Evolutionary conservation across 2,329 filamentous ascomycete species (phyloP), one percentile per base, ranked within the genome.

Genomic region (Paecilomyces sp.): DNA sequence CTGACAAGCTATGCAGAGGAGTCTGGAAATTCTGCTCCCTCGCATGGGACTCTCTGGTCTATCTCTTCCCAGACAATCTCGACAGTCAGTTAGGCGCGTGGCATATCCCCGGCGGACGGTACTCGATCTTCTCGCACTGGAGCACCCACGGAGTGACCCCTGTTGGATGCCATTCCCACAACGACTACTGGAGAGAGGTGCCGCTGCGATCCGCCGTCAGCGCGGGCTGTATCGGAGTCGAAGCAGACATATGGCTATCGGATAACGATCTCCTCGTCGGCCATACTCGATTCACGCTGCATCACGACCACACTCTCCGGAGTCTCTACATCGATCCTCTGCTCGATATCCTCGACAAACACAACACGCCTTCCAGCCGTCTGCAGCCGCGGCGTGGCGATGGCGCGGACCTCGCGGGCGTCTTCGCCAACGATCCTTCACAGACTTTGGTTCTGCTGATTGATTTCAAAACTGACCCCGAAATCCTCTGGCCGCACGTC

Each of bases 301-400:
- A 81, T 6, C 57, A 31, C 18, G 51, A 58, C 33, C 61, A 56
- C 36, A 60, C 61, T 11, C 57, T 62, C 9, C 31, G 34, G 65
- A 80, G 78, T 3, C 79, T 91, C 11, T 91, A 91, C 67, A 74
- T 91, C 53, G 77, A 86, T 33, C 88, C 88, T 0, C 69, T 91
- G 0, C 73, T 87, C 18, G 74, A 83, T 1, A 76, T 89, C 3
- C 78, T 91, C 0, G 73, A 83, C 33, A 70, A 68, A 33, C 79
- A 82, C 60, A 86, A 85, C 63, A 34, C 63, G 11, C 78, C 75
- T 3, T 69, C 65, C 1, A 57, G 22, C 25, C 41, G 41, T 18
- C n/a, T 47, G 41, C 41, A 47, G 41, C 41, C 41, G 41, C 41
- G 41, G 18, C 41, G 6, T 1, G 41, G 41, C n/a, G 15, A 47